A percentile compares a stretch with the other conserved stretches of the same genome.
These are phyloP conservation scores for Aspergillus terreus DNA, from an alignment of 2,329 filamentous ascomycete species.

Conservation along the genomic window DNA sequence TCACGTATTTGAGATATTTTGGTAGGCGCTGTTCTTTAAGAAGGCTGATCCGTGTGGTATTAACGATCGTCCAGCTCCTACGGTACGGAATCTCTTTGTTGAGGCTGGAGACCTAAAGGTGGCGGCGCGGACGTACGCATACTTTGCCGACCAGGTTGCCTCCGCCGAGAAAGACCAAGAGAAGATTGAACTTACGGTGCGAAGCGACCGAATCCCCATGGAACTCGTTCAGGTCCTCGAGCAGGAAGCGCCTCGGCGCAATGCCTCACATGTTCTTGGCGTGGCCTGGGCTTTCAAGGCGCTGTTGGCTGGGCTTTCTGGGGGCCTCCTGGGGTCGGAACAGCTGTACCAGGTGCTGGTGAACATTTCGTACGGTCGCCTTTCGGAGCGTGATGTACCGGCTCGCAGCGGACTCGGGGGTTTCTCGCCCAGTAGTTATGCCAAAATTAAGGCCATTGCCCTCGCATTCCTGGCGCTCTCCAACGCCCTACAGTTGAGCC, in stretches of 20 bases:
- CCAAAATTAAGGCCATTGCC: slow-evolving; percentile 31
- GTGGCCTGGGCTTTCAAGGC: slow-evolving; percentile 34
- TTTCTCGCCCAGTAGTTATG: slow-evolving; percentile 16
- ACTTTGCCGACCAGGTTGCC: slow-evolving; percentile 39
- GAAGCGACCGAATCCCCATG: slow-evolving; percentile 29
- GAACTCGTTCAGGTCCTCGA: slow-evolving; percentile 15
- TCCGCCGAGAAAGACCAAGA: slow-evolving; percentile 31
- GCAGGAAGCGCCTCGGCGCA: slow-evolving; percentile 10
- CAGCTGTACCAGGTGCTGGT: slow-evolving; percentile 30
- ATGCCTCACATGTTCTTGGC: slow-evolving; percentile 24
- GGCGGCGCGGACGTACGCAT: slow-evolving; percentile 35
- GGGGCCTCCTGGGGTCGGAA: slow-evolving; percentile 36
- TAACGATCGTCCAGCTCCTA: slow-evolving; percentile 20
- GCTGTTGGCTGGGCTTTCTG: slow-evolving; percentile 35
- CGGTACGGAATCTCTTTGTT: slow-evolving; percentile 31
- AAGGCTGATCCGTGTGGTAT: background rate
- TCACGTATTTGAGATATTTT: slow-evolving; percentile 32
- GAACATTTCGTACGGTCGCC: slow-evolving; percentile 24
- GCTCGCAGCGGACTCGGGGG: slow-evolving; percentile 19
- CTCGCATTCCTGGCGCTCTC: slow-evolving; percentile 37
- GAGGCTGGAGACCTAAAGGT: slow-evolving; percentile 32
- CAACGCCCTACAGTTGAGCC: slow-evolving; percentile 35
- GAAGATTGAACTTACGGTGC: slow-evolving; percentile 32
- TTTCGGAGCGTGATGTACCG: slow-evolving; percentile 12
- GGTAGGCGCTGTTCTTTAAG: slow-evolving; percentile 22